Base-by-base conservation (phyloP, 2,329 filamentous ascomycete genomes). In the Ophiostoma angusticollis region DNA sequence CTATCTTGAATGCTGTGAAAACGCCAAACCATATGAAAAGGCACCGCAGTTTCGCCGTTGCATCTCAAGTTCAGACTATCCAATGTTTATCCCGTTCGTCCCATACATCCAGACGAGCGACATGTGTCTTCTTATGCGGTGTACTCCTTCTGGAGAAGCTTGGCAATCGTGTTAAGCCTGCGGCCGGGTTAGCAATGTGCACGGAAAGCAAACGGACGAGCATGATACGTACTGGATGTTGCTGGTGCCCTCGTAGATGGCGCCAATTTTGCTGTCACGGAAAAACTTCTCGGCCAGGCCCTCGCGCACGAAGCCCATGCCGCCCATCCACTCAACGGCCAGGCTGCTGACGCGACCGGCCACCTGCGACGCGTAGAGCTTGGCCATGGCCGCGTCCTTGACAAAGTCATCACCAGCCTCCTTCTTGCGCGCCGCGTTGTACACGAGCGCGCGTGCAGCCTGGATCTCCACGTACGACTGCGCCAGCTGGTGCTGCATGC, bases 261-360 rank as follows among this genome's bases (percentile, higher is more conserved):
- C 86, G 9, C 91, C 91, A 54, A 98, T 98, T 79, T 96, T 98
- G 70, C 83, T 91, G 59, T 98, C 91, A 33, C 91, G 72, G 72
- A 81, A 98, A 67, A 80, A 95, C 75, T 98, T 98, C 75, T 98
- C 91, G 1, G 91, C 91, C 42, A 94, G 77, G 0, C 91, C 91
- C 60, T 98, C 91, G 31, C 91, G 70, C 13, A 98, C 91, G 53
- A 98, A 98, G 32, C 91, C 91, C 91, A 98, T 96, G 45, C 91
- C 91, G 34, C 91, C 91, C 89, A 96, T 96, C 91, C 91, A 98
- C 65, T 98, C 91, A 21, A 98, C 77, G 0, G 89, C 91, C 35
- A 82, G 72, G 6, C 87, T 78, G 40, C 80, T 82, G 16, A 98
- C 89, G 39, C 76, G 78, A 16, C 84, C 83, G 0, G 91, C 91